Evolutionary conservation across 2,329 filamentous ascomycete genomes (phyloP).

Genomic region (Capronia americana): DNA sequence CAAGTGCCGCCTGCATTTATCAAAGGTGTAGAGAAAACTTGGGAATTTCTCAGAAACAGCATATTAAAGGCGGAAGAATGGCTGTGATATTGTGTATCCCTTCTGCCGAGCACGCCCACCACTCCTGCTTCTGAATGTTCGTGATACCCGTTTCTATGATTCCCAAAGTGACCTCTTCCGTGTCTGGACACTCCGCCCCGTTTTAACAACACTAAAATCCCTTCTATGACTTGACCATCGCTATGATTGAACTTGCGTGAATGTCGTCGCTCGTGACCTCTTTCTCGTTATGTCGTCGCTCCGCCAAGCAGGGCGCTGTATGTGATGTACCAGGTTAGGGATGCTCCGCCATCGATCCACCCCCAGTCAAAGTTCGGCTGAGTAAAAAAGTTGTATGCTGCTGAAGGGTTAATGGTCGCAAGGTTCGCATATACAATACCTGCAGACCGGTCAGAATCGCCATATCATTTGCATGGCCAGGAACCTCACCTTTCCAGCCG

Average conservation of each 20-base stretch:
- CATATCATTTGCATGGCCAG: background rate
- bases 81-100: background rate
- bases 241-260: background rate
- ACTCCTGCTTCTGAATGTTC: background rate
- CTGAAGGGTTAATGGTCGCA: constrained; percentile 73
- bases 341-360: constrained; percentile 78
- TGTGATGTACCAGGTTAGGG: constrained; percentile 82
- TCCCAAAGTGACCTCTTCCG: background rate
- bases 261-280: constrained; percentile 28
- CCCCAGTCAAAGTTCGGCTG: constrained; percentile 67
- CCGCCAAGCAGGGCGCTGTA: constrained; percentile 71
- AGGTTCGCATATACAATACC: constrained; percentile 81
- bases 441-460: constrained; percentile 13
- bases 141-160: background rate
- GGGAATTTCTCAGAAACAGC: background rate
- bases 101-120: background rate
- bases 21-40: background rate
- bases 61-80: background rate
- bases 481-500: constrained; percentile 72
- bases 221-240: background rate
- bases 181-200: constrained; percentile 18
- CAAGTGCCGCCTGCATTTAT: background rate
- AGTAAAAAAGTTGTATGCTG: constrained; percentile 77
- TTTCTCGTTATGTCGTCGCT: constrained; percentile 16
- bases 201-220: constrained; percentile 11